Evolutionary conservation across 2,329 filamentous ascomycete species (phyloP).

Genomic region (Aspergillus thermomutatus): DNA sequence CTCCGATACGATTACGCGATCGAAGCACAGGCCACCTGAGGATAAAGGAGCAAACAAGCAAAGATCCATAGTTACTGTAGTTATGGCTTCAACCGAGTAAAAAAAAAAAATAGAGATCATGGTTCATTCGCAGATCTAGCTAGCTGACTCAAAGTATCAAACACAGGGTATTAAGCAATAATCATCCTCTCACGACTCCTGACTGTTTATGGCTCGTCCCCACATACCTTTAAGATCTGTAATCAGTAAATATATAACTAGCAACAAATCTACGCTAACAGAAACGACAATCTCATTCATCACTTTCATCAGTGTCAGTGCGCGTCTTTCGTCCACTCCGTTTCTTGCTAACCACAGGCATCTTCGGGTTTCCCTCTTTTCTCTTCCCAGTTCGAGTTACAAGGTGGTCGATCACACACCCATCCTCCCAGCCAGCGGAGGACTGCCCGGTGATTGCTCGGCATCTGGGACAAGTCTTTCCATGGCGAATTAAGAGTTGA

Average conservation of each 20-base stretch:
- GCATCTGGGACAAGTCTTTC: constrained; percentile 60
- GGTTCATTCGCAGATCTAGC: neutral
- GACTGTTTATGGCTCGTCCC: neutral
- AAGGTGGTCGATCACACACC: constrained; percentile 63
- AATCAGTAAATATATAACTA: neutral
- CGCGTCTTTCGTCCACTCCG: neutral
- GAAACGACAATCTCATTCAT: neutral
- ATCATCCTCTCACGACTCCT: neutral
- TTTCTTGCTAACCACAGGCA: constrained; percentile 1
- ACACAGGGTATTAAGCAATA: neutral
- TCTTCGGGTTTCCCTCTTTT: constrained; percentile 20
- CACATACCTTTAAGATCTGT: neutral
- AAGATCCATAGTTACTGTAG: neutral
- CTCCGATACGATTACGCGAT: constrained; percentile 9
- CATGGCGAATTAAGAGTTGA: constrained; percentile 60
- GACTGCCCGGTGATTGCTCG: constrained; percentile 58
- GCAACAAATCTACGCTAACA: neutral
- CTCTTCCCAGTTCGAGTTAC: constrained; percentile 56
- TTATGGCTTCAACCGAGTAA: neutral
- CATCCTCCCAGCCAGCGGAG: constrained; percentile 61
- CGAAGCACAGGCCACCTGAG: constrained; percentile 12
- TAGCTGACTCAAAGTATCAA: neutral
- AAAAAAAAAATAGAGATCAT: neutral
- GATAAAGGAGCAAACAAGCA: neutral
- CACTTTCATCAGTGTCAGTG: neutral